Conservation (phyloP, 192 early-diverging fungal species). For the Radiomyces spectabilis region DNA sequence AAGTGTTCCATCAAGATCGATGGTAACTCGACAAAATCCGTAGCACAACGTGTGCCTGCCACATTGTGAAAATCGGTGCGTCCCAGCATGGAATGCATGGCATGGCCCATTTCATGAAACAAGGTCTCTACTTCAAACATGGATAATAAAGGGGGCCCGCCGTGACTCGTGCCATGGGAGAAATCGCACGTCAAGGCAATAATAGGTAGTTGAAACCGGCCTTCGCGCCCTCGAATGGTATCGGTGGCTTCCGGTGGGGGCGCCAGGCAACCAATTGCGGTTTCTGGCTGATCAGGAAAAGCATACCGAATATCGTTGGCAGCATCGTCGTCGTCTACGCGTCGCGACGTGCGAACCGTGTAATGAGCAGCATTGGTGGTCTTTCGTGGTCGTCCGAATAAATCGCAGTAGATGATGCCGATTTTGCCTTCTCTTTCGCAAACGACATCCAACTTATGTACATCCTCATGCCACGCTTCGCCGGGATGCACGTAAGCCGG, state of each 20-base stretch:
- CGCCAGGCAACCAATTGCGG: not conserved
- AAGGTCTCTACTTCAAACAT: conserved; percentile 89
- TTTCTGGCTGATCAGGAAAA: not conserved
- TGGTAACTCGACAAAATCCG: conserved; percentile 97
- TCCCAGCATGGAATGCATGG: conserved; percentile 95
- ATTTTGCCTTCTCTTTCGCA: conserved; percentile 82
- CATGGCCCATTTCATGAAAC: conserved; percentile 99
- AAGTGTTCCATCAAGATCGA: conserved; percentile 95
- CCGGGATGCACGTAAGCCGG: conserved; percentile 61
- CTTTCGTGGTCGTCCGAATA: conserved; percentile 70
- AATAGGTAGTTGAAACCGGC: conserved; percentile 60
- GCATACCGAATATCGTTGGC: conserved; percentile 34
- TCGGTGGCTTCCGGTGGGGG: not conserved
- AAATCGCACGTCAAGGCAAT: conserved; percentile 75
- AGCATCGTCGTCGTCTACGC: conserved; percentile 74
- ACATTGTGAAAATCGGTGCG: conserved; percentile 96
- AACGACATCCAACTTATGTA: conserved; percentile 85
- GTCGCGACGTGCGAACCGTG: conserved; percentile 83
- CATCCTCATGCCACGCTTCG: conserved; percentile 88
- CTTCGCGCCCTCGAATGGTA: conserved; percentile 8
- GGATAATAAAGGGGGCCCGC: conserved; percentile 55
- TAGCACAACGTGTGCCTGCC: conserved; percentile 85
- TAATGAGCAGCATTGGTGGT: conserved; percentile 92
- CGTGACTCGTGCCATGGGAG: conserved; percentile 20
- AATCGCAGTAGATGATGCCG: conserved; percentile 92